Evolutionary conservation across 495 filamentous ascomycete genomes (phyloP), one percentile per base, ranked within the genome.

Genomic region (Letharia lupina): DNA sequence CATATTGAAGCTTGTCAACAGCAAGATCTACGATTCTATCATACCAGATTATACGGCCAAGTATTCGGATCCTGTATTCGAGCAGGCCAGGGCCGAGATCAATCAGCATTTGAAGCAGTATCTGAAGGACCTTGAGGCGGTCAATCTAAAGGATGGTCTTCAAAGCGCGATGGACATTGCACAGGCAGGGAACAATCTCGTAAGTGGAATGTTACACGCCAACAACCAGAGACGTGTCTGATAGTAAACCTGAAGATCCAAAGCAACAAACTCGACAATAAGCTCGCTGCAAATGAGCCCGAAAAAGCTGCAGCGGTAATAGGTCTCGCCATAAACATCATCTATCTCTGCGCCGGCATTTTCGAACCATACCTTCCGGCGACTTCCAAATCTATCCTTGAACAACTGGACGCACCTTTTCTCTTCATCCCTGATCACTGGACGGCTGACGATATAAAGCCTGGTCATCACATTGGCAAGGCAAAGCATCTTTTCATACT

Each of bases 1-100:
- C 35, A 83, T 98, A 58, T 80, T 98, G 77, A 98, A 98, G 77
- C 93, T 96, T 70, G 86, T 90, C 65, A 86, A 91, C 71, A 86
- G 89, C 23, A 80, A 80, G 64, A 87, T 87, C 69, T 86, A 90
- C 72, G 82, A 84, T 67, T 85, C 84, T 44, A 78, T 83, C 42
- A 78, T 95, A 16, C 91, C 92, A 28, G 86, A 91, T 65, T 93
- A 84, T 69, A 77, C 74, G 28, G 72, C 78, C 16, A 74, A 75
- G 8, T 75, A 82, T 70, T 71, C 69, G 65, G 70, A 79, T 63
- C 72, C 76, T 42, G 71, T 73, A 60, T 76, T 85, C 44, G 75
- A 80, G 47, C 78, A 85, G 64, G 86, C 91, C 71, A 88, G 82
- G 63, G 76, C 71, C 42, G 83, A 85, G 28, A 79, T 90, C 67